A percentile compares a stretch with the other conserved stretches of the same genome.
phyloP scores from a whole-genome alignment of 495 filamentous ascomycete species.

The Thermothielavioides terrestris region DNA sequence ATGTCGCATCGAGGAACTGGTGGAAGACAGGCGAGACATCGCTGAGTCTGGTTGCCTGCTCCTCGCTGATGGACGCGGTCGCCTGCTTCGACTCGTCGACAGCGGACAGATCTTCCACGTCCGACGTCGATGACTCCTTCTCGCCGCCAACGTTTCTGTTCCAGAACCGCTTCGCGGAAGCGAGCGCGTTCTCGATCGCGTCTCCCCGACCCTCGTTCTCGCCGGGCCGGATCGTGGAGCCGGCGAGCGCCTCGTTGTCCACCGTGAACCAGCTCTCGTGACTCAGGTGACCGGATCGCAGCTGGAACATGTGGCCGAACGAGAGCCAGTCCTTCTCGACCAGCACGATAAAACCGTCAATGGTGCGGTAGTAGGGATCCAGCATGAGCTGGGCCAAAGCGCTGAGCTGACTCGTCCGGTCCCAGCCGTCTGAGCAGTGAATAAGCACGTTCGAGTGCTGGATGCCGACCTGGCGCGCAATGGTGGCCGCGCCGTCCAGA shows the following conservation, averaged over 20 bases:
- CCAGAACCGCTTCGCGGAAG: conserved; percentile 85
- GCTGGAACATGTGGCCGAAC: conserved; percentile 94
- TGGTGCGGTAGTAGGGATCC: conserved; percentile 89
- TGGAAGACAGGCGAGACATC: conserved; percentile 97
- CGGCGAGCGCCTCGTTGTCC: conserved; percentile 59
- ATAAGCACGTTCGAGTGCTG: conserved; percentile 92
- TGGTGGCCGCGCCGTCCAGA: conserved; percentile 73
- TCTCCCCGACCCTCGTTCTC: conserved; percentile 54
- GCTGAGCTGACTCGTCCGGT: conserved; percentile 90
- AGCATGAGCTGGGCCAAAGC: conserved; percentile 90
- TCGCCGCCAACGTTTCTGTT: conserved; percentile 62
- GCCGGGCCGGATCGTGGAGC: conserved; percentile 44
- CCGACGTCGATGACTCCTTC: conserved; percentile 42
- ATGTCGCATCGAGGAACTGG: conserved; percentile 93
- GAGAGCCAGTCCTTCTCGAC: conserved; percentile 98
- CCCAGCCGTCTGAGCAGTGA: conserved; percentile 98
- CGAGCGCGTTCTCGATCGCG: conserved; percentile 76
- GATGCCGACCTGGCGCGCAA: conserved; percentile 81
- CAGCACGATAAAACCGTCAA: conserved; percentile 91
- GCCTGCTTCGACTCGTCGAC: conserved; percentile 30
- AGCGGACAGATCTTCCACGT: conserved; percentile 54
- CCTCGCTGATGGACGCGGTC: conserved; percentile 22
- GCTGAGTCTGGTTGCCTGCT: conserved; percentile 50
- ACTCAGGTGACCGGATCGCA: conserved; percentile 74
- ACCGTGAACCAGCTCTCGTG: conserved; percentile 93